phyloP scores from a whole-genome alignment of 495 filamentous ascomycete species.

The Daldinia grandis region DNA sequence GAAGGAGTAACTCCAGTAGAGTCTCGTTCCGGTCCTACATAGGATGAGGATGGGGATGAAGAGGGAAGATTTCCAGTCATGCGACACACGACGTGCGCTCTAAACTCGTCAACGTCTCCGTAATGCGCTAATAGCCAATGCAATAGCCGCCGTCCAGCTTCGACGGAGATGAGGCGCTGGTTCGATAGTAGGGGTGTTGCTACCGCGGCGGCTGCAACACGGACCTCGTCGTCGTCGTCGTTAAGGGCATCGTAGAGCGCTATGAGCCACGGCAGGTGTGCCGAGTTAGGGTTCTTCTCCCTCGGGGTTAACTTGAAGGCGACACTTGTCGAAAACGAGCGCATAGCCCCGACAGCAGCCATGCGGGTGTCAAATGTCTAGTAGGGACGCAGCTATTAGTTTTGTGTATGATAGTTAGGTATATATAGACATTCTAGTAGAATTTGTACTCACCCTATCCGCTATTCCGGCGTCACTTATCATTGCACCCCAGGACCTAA shows the following conservation, averaged over 20 bases:
- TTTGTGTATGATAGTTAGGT: not conserved
- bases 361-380: conserved; percentile 73
- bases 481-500: conserved; percentile 56
- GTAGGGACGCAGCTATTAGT: conserved; percentile 6
- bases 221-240: conserved; percentile 91
- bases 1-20: not conserved
- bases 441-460: conserved; percentile 51
- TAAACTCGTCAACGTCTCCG: conserved; percentile 41
- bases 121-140: conserved; percentile 47
- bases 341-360: conserved; percentile 59
- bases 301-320: conserved; percentile 38
- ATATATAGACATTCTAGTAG: not conserved
- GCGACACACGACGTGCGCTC: conserved; percentile 44
- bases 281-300: not conserved
- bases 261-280: conserved; percentile 52
- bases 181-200: conserved; percentile 51
- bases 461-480: conserved; percentile 52
- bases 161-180: conserved; percentile 49
- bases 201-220: conserved; percentile 67
- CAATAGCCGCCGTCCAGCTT: conserved; percentile 50
- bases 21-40: not conserved
- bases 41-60: not conserved
- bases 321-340: conserved; percentile 43
- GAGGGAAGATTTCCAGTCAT: conserved; percentile 45
- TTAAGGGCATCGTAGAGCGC: conserved; percentile 68